Conservation (phyloP, 306 rosid species). For the Medicago lupulina region DNA sequence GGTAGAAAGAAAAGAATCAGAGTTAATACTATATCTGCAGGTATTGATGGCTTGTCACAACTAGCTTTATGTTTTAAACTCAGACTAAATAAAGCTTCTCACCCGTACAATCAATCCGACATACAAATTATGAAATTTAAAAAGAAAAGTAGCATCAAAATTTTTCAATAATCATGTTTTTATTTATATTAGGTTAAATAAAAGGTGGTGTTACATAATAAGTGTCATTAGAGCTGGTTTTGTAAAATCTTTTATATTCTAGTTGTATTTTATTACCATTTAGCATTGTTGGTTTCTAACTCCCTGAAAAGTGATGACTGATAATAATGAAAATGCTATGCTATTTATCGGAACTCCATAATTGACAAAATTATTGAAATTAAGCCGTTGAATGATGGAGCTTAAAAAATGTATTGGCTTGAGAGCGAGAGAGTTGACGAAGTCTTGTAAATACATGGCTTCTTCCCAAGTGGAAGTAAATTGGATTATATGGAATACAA, state of each 20-base stretch:
- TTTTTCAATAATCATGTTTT: too few species aligned
- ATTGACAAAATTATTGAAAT: background rate
- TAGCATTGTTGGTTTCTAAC: background rate
- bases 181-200: too few species aligned
- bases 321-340: too few species aligned
- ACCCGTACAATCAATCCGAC: too few species aligned
- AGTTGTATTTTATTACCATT: background rate
- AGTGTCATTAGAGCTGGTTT: too few species aligned
- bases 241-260: background rate
- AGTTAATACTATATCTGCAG: constrained; percentile 92
- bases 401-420: too few species aligned
- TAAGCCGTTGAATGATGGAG: background rate
- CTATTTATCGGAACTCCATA: background rate
- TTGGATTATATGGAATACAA: background rate
- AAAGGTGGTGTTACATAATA: too few species aligned
- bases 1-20: constrained; percentile 86
- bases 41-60: constrained; percentile 44
- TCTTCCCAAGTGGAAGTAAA: background rate
- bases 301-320: background rate
- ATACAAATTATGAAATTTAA: too few species aligned
- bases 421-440: background rate
- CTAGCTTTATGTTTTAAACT: too few species aligned
- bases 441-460: background rate
- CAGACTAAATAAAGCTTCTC: too few species aligned
- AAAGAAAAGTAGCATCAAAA: too few species aligned